Conservation (phyloP, 2,329 filamentous ascomycete species). For the Fusarium dlaminii region DNA sequence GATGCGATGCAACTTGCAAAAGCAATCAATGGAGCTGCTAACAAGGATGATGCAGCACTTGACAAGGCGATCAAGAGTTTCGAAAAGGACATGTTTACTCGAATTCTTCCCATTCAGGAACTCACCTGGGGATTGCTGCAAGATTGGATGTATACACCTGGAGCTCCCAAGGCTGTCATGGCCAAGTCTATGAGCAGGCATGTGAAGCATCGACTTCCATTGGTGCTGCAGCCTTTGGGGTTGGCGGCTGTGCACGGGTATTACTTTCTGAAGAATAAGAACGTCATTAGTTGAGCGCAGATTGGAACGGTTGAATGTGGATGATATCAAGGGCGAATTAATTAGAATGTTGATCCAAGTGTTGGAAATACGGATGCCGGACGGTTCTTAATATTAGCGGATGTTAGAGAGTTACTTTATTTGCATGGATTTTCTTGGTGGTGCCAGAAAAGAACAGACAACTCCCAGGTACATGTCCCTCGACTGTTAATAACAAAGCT, state of each 20-base stretch:
- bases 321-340: not conserved
- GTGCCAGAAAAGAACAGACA: not conserved
- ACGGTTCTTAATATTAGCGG: not conserved
- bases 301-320: not conserved
- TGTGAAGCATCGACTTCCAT: constrained; percentile 45
- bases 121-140: constrained; percentile 57
- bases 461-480: not conserved
- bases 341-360: not conserved
- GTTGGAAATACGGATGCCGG: not conserved
- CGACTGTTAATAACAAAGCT: not conserved
- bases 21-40: constrained; percentile 49
- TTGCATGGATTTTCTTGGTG: not conserved
- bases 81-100: constrained; percentile 52
- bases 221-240: constrained; percentile 45
- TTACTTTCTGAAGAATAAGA: constrained; percentile 37
- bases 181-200: constrained; percentile 48
- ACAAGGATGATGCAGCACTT: constrained; percentile 40
- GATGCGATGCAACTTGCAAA: constrained; percentile 62
- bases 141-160: constrained; percentile 59
- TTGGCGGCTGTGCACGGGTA: constrained; percentile 43
- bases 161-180: constrained; percentile 55
- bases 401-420: constrained; percentile 26
- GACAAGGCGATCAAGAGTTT: constrained; percentile 49
- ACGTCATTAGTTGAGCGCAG: constrained; percentile 10
- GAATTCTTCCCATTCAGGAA: constrained; percentile 50